phyloP scores from a whole-genome alignment of 2,329 filamentous ascomycete genomes.

The Juglanconis juglandina region DNA sequence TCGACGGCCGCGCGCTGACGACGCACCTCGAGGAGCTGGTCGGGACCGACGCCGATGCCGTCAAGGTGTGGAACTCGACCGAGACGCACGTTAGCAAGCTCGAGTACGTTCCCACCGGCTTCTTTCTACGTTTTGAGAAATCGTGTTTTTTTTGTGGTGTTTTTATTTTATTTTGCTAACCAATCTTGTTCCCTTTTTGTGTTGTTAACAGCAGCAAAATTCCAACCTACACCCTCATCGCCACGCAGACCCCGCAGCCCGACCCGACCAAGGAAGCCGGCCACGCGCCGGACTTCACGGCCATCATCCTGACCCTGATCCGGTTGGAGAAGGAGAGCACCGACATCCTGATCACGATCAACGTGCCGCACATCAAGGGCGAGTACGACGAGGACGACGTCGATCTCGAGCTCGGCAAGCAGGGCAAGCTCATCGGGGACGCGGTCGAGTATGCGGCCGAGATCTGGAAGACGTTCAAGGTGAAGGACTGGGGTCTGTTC shows the following conservation, averaged over 20 bases:
- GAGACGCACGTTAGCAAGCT: slow-evolving; percentile 57
- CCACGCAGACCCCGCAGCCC: slow-evolving; percentile 53
- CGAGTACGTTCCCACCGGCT: slow-evolving; percentile 36
- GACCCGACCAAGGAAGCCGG: slow-evolving; percentile 30
- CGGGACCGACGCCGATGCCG: slow-evolving; percentile 58
- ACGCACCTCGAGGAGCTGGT: slow-evolving; percentile 68
- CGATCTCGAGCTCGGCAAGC: slow-evolving; percentile 61
- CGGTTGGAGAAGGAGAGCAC: slow-evolving; percentile 71
- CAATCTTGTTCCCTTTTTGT: background rate
- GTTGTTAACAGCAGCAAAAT: slow-evolving; percentile 39
- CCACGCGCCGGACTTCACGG: slow-evolving; percentile 62
- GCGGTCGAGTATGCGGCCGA: slow-evolving; percentile 63
- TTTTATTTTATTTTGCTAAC: background rate
- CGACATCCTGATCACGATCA: slow-evolving; percentile 81
- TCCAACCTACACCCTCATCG: slow-evolving; percentile 67
- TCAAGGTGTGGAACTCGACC: slow-evolving; percentile 65
- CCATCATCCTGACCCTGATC: slow-evolving; percentile 72
- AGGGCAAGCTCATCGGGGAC: slow-evolving; percentile 66
- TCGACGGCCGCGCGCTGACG: slow-evolving; percentile 67
- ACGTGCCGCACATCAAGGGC: slow-evolving; percentile 77
- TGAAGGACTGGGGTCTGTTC: slow-evolving; percentile 80
- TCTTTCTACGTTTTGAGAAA: no score
- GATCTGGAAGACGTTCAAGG: slow-evolving; percentile 70
- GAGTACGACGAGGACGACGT: slow-evolving; percentile 72
- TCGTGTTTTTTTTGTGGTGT: background rate